Evolutionary conservation across 805 yeast species (phyloP).

Genomic region (Teunomyces tritomae): DNA sequence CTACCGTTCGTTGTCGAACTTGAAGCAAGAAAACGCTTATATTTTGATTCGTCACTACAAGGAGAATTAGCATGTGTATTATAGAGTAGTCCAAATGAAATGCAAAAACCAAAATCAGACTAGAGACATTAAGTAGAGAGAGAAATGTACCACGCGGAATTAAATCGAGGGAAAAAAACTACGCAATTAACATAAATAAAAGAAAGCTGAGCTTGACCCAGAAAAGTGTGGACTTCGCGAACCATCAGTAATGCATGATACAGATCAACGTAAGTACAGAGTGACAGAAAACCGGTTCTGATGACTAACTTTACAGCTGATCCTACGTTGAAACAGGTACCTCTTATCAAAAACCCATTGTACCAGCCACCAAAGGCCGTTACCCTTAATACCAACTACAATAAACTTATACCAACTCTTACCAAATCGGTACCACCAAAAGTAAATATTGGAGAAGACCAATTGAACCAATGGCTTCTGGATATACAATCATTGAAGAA

Average conservation of each 20-base stretch:
- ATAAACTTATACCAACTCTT: constrained; percentile 33
- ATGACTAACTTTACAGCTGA: constrained; percentile 34
- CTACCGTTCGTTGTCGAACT: constrained; percentile 79
- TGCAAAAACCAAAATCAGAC: not conserved
- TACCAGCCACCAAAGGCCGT: constrained; percentile 55
- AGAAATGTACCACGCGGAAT: not conserved
- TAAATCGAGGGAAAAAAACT: not conserved
- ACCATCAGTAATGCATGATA: constrained; percentile 14
- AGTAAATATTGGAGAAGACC: constrained; percentile 23
- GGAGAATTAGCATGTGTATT: constrained; percentile 19
- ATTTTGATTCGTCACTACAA: constrained; percentile 75
- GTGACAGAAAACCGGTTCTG: not conserved
- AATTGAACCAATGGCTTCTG: constrained; percentile 27
- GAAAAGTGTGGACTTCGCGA: not conserved
- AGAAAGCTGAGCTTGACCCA: not conserved
- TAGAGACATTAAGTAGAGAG: not conserved
- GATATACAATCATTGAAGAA: constrained; percentile 28
- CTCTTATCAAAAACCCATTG: constrained; percentile 52
- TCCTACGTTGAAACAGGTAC: constrained; percentile 50
- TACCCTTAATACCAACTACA: constrained; percentile 47
- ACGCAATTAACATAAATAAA: not conserved
- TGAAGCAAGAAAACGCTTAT: constrained; percentile 93
- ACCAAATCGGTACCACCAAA: constrained; percentile 37
- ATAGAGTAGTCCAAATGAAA: constrained; percentile 1
- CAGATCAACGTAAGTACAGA: constrained; percentile 17